Base-by-base conservation (phyloP, 192 early-diverging fungal species). In the Haplosporangium gracile region DNA sequence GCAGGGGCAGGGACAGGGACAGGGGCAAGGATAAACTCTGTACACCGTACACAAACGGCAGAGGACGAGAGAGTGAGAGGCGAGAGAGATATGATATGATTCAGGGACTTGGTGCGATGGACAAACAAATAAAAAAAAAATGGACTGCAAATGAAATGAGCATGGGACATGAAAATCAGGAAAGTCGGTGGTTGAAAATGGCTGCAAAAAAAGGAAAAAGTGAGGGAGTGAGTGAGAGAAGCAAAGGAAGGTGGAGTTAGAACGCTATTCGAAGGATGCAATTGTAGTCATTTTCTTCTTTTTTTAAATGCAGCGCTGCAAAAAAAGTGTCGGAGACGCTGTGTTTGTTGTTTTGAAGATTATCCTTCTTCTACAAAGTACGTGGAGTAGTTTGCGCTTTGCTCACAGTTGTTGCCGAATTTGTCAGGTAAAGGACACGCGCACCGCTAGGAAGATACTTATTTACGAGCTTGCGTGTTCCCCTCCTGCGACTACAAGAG, bases 161-260 rank as follows among this genome's bases (percentile, higher is more conserved):
- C 2, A 65, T 65, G 60, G 60, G 60, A 65, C 60, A 29, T 65
- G 60, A 8, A 26, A 68, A 68, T 7, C 29, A 36, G 65, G n/a
- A 10, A 5, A 71, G 39, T 71, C 70, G 70, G 70, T 11, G n/a
- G 39, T 40, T 71, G 70, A 71, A 71, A 71, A 71, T 40, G 70
- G 40, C 34, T 40, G 70, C 34, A 71, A 71, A 20, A 71, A 26
- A 22, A 40, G 24, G 36, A 36, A 38, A 32, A 24, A 22, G 29
- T 10, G 36, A 18, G 38, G 68, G 7, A 38, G 20, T 38, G 7
- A 38, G 20, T 38, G 10, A 26, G 38, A 40, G 13, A 5, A 10
- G 38, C 4, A 11, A 29, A 32, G 13, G 60, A 32, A 15, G 60
- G 13, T 32, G 57, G 24, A 26, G n/a, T 7, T 20, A 4, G 51